Conservation (phyloP, 1,284 basidiomycete species). For the Xerocomus nothofagi region DNA sequence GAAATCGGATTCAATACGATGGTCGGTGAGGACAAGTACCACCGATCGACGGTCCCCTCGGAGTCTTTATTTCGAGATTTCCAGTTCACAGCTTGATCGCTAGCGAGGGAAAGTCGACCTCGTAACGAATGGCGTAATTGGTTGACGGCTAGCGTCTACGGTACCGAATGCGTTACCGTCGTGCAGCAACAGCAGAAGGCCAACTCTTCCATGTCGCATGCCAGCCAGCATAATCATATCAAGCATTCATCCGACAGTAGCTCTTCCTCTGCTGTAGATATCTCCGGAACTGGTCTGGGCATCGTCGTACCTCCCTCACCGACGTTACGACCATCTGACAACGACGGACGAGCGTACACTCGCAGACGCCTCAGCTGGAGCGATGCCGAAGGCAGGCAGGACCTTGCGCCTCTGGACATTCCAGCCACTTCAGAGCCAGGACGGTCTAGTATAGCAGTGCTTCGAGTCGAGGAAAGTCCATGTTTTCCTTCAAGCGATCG, state of each 20-base stretch:
- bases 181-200: no score
- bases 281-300: slow-evolving; percentile 47
- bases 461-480: slow-evolving; percentile 42
- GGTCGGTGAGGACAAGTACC: background rate
- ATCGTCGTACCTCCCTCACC: slow-evolving; percentile 49
- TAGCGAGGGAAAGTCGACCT: no score
- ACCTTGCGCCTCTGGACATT: slow-evolving; percentile 43
- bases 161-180: no score
- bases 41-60: no score
- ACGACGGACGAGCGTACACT: slow-evolving; percentile 35
- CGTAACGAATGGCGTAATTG: no score
- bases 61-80: no score
- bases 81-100: no score
- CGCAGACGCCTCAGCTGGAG: slow-evolving; percentile 61
- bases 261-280: slow-evolving; percentile 58
- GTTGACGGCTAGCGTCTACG: no score
- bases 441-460: slow-evolving; percentile 19
- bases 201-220: slow-evolving; percentile 17
- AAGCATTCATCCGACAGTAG: slow-evolving; percentile 20
- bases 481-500: slow-evolving; percentile 43
- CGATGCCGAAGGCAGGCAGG: slow-evolving; percentile 43
- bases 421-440: slow-evolving; percentile 18
- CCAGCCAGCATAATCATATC: background rate
- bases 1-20: background rate
- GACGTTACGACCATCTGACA: slow-evolving; percentile 47